phyloP scores from a whole-genome alignment of 805 yeast species.

The Yamadazyma takamatsuzukensis region DNA sequence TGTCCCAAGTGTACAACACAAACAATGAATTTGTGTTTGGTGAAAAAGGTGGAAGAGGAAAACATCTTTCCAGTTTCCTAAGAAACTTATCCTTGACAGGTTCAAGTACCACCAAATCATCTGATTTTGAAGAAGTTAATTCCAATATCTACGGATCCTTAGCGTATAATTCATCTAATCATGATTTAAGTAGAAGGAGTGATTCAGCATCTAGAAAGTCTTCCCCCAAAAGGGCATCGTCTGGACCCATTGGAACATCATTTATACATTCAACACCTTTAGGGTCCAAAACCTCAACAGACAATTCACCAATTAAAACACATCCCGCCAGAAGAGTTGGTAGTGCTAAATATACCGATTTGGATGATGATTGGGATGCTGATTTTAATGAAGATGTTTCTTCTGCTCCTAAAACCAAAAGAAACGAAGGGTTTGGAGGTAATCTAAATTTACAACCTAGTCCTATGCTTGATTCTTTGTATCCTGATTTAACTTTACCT shows the following conservation, averaged over 20 bases:
- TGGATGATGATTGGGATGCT: slow-evolving; percentile 92
- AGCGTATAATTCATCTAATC: slow-evolving; percentile 14
- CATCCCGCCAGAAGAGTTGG: slow-evolving; percentile 9
- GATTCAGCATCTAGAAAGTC: slow-evolving; percentile 1
- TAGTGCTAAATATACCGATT: slow-evolving; percentile 51
- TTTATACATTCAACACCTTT: slow-evolving; percentile 10
- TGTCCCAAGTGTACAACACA: slow-evolving; percentile 40
- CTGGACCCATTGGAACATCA: slow-evolving; percentile 9
- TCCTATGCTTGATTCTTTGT: slow-evolving; percentile 31
- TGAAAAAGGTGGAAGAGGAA: slow-evolving; percentile 67
- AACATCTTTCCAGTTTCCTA: slow-evolving; percentile 50
- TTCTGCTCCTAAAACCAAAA: background rate
- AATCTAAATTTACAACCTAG: slow-evolving; percentile 17
- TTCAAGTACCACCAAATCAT: slow-evolving; percentile 10
- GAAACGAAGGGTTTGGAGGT: slow-evolving; percentile 10
- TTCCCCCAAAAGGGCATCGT: slow-evolving; percentile 9
- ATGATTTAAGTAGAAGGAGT: slow-evolving; percentile 7
- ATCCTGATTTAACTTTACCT: slow-evolving; percentile 35
- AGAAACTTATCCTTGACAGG: slow-evolving; percentile 41
- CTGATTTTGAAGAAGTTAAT: slow-evolving; percentile 24
- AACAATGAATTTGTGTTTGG: slow-evolving; percentile 62
- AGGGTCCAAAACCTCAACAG: slow-evolving; percentile 4
- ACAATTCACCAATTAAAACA: slow-evolving; percentile 6
- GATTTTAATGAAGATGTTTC: slow-evolving; percentile 39
- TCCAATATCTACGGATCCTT: slow-evolving; percentile 38